These are phyloP conservation scores for Acrocalymma vagum DNA, from an alignment of 2,329 filamentous ascomycete genomes.

Conservation along the genomic window DNA sequence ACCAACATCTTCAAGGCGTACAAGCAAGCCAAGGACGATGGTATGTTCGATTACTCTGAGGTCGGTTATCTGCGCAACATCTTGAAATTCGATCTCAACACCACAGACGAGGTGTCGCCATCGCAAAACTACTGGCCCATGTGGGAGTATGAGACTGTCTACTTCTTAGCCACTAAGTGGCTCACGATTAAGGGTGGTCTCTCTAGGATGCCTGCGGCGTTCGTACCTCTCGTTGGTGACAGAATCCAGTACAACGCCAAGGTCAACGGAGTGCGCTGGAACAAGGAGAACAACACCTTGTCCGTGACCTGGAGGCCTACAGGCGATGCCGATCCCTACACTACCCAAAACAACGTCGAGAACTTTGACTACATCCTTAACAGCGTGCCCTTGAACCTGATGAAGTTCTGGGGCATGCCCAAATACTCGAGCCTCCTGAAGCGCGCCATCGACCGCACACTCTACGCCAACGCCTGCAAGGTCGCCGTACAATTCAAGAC, in stretches of 20 bases:
- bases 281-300: conserved; percentile 58
- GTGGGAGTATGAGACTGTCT: conserved; percentile 57
- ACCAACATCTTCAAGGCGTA: conserved; percentile 59
- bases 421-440: conserved; percentile 55
- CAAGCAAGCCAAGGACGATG: conserved; percentile 58
- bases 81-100: conserved; percentile 63
- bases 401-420: conserved; percentile 67
- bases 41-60: conserved; percentile 69
- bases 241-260: conserved; percentile 62
- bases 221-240: conserved; percentile 66
- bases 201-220: conserved; percentile 65
- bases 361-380: conserved; percentile 71
- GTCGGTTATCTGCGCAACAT: conserved; percentile 67
- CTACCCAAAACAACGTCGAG: conserved; percentile 49
- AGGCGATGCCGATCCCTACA: conserved; percentile 48
- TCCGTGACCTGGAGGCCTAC: conserved; percentile 61
- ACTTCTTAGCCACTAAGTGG: conserved; percentile 66
- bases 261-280: conserved; percentile 63
- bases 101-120: conserved; percentile 51
- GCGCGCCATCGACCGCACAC: conserved; percentile 54
- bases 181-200: conserved; percentile 68
- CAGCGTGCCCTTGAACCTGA: conserved; percentile 67
- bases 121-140: conserved; percentile 55
- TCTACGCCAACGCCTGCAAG: conserved; percentile 57
- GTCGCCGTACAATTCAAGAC: conserved; percentile 71